Evolutionary conservation across 495 filamentous ascomycete genomes (phyloP).

Genomic region (Aspergillus diversus): DNA sequence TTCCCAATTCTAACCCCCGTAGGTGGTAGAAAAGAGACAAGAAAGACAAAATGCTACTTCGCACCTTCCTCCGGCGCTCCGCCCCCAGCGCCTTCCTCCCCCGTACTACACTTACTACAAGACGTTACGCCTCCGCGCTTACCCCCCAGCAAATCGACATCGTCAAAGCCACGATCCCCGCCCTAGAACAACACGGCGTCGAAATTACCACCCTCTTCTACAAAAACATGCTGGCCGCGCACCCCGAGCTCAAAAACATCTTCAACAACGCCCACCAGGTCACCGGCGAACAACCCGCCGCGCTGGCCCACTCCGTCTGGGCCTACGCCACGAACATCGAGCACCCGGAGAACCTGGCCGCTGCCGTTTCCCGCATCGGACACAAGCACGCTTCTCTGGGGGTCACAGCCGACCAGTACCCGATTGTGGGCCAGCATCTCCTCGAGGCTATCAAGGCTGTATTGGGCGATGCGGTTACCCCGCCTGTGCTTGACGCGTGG

Average conservation of each 20-base stretch:
- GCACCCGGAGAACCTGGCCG: slow-evolving; percentile 57
- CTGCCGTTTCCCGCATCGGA: slow-evolving; percentile 65
- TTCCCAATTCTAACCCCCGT: not conserved
- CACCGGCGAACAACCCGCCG: slow-evolving; percentile 60
- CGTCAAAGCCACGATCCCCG: slow-evolving; percentile 40
- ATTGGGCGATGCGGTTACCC: slow-evolving; percentile 60
- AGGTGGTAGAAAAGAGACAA: not conserved
- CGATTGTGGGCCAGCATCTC: slow-evolving; percentile 62
- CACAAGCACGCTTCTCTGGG: slow-evolving; percentile 70
- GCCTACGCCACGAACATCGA: slow-evolving; percentile 68
- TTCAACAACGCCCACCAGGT: slow-evolving; percentile 66
- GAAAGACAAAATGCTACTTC: not conserved
- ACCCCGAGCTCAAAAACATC: slow-evolving; percentile 60
- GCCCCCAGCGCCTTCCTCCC: not conserved
- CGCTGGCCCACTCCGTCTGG: slow-evolving; percentile 64
- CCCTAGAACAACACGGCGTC: slow-evolving; percentile 62
- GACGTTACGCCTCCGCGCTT: slow-evolving; percentile 5
- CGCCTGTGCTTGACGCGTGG: slow-evolving; percentile 63
- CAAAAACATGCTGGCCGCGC: slow-evolving; percentile 55
- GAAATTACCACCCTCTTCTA: slow-evolving; percentile 66
- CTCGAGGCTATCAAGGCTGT: slow-evolving; percentile 63
- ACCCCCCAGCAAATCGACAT: slow-evolving; percentile 29
- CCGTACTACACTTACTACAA: not conserved
- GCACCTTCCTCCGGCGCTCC: not conserved
- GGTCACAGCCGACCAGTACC: slow-evolving; percentile 63